Percentiles rank a stretch among this genome's conserved stretches.
phyloP scores from a whole-genome alignment of 2,329 filamentous ascomycete species.

The Exophiala sp. region DNA sequence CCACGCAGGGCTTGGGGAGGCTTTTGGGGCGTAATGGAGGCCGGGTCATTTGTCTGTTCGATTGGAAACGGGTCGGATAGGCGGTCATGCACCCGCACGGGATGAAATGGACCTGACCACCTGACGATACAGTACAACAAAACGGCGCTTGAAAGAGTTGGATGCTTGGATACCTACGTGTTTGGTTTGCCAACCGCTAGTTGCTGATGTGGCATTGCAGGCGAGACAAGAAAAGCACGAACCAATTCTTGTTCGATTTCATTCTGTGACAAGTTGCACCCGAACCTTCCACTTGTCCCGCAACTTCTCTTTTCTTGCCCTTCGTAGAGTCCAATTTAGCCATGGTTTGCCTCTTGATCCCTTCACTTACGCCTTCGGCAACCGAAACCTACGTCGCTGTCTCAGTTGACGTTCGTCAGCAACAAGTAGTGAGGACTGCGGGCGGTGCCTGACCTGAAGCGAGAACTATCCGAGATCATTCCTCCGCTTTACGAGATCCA shows the following conservation, averaged over 20 bases:
- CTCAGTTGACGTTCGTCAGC: conserved; percentile 5
- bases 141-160: neutral
- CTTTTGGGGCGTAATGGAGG: conserved; percentile 1
- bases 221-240: neutral
- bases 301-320: neutral
- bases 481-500: conserved; percentile 1
- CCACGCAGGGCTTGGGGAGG: conserved; percentile 7
- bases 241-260: neutral
- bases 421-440: neutral
- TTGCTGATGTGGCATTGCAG: conserved; percentile 9
- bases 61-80: neutral
- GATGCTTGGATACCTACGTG: neutral
- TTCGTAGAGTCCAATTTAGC: neutral
- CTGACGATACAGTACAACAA: conserved; percentile 12
- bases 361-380: neutral
- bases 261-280: neutral
- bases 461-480: neutral
- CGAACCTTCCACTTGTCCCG: neutral
- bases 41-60: conserved; percentile 8
- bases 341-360: neutral
- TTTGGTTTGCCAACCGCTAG: neutral
- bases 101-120: conserved; percentile 10
- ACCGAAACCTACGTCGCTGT: conserved; percentile 8
- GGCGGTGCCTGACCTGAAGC: conserved; percentile 4
- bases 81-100: neutral